phyloP scores from a whole-genome alignment of 305 asterid genomes.

The Fraxinus angustifolia region DNA sequence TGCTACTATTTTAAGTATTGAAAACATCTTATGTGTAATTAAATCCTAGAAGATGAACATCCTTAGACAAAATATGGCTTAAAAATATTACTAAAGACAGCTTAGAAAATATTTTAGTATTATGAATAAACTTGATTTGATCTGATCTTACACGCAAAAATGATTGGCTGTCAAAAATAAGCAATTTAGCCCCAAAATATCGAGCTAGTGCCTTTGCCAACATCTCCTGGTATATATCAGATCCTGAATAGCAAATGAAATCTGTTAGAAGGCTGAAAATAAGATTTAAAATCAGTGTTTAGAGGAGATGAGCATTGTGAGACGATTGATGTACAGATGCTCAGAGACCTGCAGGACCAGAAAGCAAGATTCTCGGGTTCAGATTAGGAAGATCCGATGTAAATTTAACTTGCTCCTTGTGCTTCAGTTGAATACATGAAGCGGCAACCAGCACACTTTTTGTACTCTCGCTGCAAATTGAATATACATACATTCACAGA shows the following conservation, averaged over 20 bases:
- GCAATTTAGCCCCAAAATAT: conserved; percentile 78
- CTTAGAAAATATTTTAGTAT: not conserved
- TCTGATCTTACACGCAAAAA: conserved; percentile 10
- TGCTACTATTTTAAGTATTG: not conserved
- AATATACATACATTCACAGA: conserved; percentile 17
- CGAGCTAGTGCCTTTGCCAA: conserved; percentile 81
- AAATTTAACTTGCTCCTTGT: conserved; percentile 57
- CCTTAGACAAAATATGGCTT: not conserved
- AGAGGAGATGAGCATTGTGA: not conserved
- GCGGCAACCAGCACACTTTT: conserved; percentile 75
- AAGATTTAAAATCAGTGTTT: conserved; percentile 14
- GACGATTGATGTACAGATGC: not conserved
- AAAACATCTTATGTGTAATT: not conserved
- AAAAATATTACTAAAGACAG: not conserved
- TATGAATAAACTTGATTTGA: not conserved
- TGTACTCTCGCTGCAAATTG: conserved; percentile 71
- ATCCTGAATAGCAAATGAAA: conserved; percentile 53
- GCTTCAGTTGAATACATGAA: conserved; percentile 73
- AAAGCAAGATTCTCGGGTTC: conserved; percentile 78
- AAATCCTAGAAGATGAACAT: not conserved
- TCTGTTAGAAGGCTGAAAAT: conserved; percentile 8
- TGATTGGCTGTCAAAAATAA: conserved; percentile 59
- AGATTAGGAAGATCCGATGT: conserved; percentile 71
- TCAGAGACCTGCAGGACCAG: conserved; percentile 83
- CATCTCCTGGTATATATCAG: conserved; percentile 90